A percentile compares a stretch with the other conserved stretches of the same genome.
Conservation (phyloP, 345 rosid species). For the Eutrema yunnanense region DNA sequence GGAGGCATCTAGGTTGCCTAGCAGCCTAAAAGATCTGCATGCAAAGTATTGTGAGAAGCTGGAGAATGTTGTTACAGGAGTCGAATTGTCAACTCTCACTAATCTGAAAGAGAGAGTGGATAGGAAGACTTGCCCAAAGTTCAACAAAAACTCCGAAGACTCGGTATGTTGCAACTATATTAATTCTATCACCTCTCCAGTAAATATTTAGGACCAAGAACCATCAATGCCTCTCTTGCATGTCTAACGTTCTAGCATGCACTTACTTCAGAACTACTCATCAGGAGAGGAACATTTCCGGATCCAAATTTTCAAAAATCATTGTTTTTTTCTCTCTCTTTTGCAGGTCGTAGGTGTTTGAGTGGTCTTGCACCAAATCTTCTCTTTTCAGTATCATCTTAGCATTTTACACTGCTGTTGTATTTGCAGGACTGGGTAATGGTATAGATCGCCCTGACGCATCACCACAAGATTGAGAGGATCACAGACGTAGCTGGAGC, state of each 20-base stretch:
- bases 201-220: background rate
- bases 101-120: background rate
- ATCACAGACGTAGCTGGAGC: background rate
- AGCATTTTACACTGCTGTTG: slow-evolving; percentile 5
- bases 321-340: too few relatives aligned
- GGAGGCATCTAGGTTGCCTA: slow-evolving; percentile 18
- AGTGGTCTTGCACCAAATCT: too few relatives aligned
- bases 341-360: too few relatives aligned
- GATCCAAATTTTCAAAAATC: too few relatives aligned
- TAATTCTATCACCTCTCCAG: background rate
- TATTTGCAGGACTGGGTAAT: slow-evolving; percentile 9
- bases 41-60: slow-evolving; percentile 42
- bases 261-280: background rate
- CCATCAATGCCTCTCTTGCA: background rate
- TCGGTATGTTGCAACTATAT: slow-evolving; percentile 14
- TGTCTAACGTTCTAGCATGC: background rate
- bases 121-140: background rate
- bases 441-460: background rate
- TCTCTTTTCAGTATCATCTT: background rate
- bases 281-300: background rate
- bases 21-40: slow-evolving; percentile 30
- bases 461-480: background rate
- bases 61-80: slow-evolving; percentile 17
- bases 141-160: background rate
- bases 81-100: slow-evolving; percentile 17